Base-by-base conservation (phyloP, 2,329 filamentous ascomycete species). In the Aphanocladium album region DNA sequence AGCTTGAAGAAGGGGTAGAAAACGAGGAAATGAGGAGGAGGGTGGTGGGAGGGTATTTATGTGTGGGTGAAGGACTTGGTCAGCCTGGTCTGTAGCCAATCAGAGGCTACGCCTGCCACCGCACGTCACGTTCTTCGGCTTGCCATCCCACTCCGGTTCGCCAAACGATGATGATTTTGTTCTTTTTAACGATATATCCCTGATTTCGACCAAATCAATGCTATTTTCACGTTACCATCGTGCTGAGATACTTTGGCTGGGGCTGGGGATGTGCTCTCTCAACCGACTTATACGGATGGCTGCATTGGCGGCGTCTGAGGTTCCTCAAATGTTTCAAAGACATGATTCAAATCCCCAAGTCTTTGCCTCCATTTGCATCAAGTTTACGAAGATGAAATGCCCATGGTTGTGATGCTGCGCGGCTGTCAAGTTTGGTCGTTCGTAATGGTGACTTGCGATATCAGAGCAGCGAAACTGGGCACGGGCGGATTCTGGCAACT, bases 31-130 rank as follows among this genome's bases (percentile, higher is more conserved):
- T 2, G 35, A 23, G 23, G 17, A 33, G 9, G 46, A 41, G 33
- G 57, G 37, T 49, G 49, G 50, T 19, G 41, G 50, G 41, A 60
- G 50, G 57, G 57, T 60, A 60, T 54, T 60, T 60, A 60, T 60
- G 41, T 60, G 57, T 23, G 57, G 57, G 41, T 17, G 21, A 54
- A 50, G 25, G 50, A 54, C 50, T 49, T 54, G 57, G 43, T 41
- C 57, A 54, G 57, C 30, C 57, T 49, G 41, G 30, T 35, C 30
- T 17, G 27, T 49, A 16, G 50, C 57, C 57, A 60, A 60, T 60
- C 57, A 54, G 39, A 60, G 21, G 43, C 21, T 33, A 17, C 16
- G 17, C 6, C 5, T 27, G 50, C 41, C 30, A 54, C 5, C 30
- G 27, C 57, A 54, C 45, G 41, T 19, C 50, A 60, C 57, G 41